Conservation (phyloP, 306 rosid species). For the Lithocarpus polystachyus region DNA sequence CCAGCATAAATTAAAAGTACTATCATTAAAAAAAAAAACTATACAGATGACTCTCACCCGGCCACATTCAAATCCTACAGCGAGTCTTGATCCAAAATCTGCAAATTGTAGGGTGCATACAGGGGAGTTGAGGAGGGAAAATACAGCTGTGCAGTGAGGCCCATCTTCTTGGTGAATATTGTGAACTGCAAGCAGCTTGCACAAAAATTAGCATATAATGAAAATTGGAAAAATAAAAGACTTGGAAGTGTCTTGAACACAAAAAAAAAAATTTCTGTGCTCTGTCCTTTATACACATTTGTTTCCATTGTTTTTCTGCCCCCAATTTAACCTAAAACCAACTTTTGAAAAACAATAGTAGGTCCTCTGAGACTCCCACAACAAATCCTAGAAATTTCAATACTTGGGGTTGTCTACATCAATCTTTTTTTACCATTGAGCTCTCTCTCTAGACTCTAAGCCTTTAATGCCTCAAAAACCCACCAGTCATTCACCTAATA, state of each 20-base stretch:
- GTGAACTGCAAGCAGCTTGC: conserved; percentile 47
- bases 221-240: conserved; percentile 18
- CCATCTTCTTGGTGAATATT: conserved; percentile 47
- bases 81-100: conserved; percentile 57
- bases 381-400: not conserved
- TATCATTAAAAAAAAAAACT: conserved; percentile 3
- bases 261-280: conserved; percentile 4
- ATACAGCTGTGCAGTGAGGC: conserved; percentile 57
- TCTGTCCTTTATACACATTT: not conserved
- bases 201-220: conserved; percentile 21
- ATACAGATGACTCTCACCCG: conserved; percentile 45
- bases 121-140: conserved; percentile 60
- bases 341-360: not conserved
- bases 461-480: not conserved
- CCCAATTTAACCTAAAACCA: not conserved
- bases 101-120: conserved; percentile 56
- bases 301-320: too few relatives aligned
- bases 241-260: not conserved
- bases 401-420: not conserved
- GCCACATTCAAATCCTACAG: conserved; percentile 75
- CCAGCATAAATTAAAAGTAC: conserved; percentile 6
- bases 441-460: conserved; percentile 1
- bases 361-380: not conserved
- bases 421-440: not conserved
- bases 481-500: not conserved